Evolutionary conservation across 1,284 basidiomycete species (phyloP).

Genomic region (Sparassis latifolia): DNA sequence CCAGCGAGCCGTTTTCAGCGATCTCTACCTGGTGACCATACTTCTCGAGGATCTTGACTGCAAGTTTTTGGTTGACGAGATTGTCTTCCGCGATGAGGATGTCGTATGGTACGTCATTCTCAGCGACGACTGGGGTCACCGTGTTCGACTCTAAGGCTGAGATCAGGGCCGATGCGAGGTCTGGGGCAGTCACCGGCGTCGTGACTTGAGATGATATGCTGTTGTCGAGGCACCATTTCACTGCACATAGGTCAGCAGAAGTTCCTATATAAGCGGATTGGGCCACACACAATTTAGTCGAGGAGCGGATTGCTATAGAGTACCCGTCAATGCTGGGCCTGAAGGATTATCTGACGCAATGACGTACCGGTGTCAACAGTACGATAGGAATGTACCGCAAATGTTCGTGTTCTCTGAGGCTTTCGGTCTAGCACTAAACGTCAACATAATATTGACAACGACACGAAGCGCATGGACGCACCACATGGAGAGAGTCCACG

Average conservation of each 20-base stretch:
- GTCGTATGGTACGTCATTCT: slow-evolving; percentile 83
- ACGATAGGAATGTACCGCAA: slow-evolving; percentile 96
- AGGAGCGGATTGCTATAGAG: slow-evolving; percentile 42
- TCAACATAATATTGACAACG: slow-evolving; percentile 3
- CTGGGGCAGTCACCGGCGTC: slow-evolving; percentile 84
- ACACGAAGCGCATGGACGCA: slow-evolving; percentile 24
- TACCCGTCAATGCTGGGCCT: neutral
- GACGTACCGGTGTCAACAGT: slow-evolving; percentile 70
- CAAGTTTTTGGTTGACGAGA: slow-evolving; percentile 94
- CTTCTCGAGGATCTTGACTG: slow-evolving; percentile 95
- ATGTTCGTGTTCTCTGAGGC: slow-evolving; percentile 88
- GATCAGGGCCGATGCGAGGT: slow-evolving; percentile 88
- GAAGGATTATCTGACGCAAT: neutral
- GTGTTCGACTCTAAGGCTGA: slow-evolving; percentile 93
- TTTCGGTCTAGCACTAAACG: slow-evolving; percentile 61
- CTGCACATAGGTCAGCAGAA: slow-evolving; percentile 31
- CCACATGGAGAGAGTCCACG: slow-evolving; percentile 82
- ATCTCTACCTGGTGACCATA: slow-evolving; percentile 96
- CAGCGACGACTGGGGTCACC: slow-evolving; percentile 72
- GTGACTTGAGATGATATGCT: slow-evolving; percentile 90
- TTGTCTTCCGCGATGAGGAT: slow-evolving; percentile 99
- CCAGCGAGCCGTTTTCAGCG: slow-evolving; percentile 93
- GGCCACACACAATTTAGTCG: slow-evolving; percentile 59
- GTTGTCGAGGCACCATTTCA: slow-evolving; percentile 89
- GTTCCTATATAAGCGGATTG: slow-evolving; percentile 16